Conservation (phyloP, 495 filamentous ascomycete species). For the Daldinia grandis region DNA sequence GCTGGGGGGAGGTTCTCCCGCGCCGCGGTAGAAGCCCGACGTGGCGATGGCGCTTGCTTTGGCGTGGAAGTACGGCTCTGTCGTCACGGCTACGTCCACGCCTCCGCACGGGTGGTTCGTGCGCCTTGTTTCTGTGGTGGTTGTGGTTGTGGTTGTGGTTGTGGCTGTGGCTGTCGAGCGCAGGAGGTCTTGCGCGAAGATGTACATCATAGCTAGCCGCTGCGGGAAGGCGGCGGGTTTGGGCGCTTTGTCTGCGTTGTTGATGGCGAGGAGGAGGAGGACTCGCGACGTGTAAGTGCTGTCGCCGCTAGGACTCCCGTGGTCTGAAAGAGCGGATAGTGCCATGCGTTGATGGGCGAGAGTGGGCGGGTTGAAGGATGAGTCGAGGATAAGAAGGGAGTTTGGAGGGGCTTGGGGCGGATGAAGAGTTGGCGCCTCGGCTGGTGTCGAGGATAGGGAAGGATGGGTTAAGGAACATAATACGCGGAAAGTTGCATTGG, state of each 20-base stretch:
- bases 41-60: slow-evolving; percentile 76
- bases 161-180: not conserved
- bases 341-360: slow-evolving; percentile 82
- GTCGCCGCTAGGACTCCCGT: slow-evolving; percentile 26
- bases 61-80: slow-evolving; percentile 82
- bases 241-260: slow-evolving; percentile 93
- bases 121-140: not conserved
- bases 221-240: slow-evolving; percentile 85
- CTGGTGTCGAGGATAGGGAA: slow-evolving; percentile 31
- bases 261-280: slow-evolving; percentile 82
- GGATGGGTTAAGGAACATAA: slow-evolving; percentile 61
- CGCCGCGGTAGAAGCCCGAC: slow-evolving; percentile 59
- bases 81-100: slow-evolving; percentile 85
- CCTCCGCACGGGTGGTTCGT: slow-evolving; percentile 16
- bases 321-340: slow-evolving; percentile 66
- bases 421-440: slow-evolving; percentile 22
- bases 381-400: slow-evolving; percentile 84
- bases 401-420: slow-evolving; percentile 40
- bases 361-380: slow-evolving; percentile 94
- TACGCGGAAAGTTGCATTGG: slow-evolving; percentile 65
- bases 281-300: slow-evolving; percentile 58
- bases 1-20: not conserved
- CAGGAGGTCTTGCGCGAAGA: slow-evolving; percentile 64
- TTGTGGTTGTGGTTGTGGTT: not conserved
- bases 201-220: slow-evolving; percentile 84